Conservation (phyloP, 75 land plant genomes). For the Picea glauca region DNA sequence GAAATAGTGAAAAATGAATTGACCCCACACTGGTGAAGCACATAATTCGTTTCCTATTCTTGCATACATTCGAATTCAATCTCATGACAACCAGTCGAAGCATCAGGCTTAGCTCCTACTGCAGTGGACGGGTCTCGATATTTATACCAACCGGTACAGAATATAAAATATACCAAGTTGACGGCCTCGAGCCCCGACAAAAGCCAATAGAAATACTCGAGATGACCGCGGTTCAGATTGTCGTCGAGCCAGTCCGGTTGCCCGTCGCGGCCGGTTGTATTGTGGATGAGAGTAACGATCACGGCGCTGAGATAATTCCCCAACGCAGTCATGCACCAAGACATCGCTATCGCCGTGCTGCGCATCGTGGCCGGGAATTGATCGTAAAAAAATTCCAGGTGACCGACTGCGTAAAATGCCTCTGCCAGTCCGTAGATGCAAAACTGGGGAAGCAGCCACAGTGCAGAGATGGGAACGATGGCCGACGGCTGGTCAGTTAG, state of each 20-base stretch:
- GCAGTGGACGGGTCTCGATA: neutral
- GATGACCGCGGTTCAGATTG: constrained; percentile 7
- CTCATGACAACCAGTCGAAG: too few species aligned
- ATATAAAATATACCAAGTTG: neutral
- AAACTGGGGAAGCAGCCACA: constrained; percentile 19
- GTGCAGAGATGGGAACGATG: constrained; percentile 16
- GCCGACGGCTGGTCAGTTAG: neutral
- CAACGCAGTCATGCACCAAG: constrained; percentile 12
- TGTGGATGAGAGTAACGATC: neutral
- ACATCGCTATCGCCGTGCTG: constrained; percentile 22
- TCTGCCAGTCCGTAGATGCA: constrained; percentile 10
- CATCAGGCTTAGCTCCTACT: too few species aligned
- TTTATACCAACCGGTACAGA: neutral
- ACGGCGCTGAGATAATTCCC: constrained; percentile 14
- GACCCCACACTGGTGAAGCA: too few species aligned
- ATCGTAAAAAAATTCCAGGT: constrained; percentile 23
- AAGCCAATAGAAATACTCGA: constrained; percentile 8
- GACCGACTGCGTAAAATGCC: constrained; percentile 10
- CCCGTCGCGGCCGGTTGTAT: neutral
- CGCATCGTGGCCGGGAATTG: constrained; percentile 14
- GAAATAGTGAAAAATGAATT: too few species aligned
- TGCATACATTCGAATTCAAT: too few species aligned
- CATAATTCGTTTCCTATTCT: too few species aligned
- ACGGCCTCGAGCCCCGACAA: neutral
- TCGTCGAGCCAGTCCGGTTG: constrained; percentile 13